phyloP scores from a whole-genome alignment of 140 eudicot genomes.

The Stevia rebaudiana region DNA sequence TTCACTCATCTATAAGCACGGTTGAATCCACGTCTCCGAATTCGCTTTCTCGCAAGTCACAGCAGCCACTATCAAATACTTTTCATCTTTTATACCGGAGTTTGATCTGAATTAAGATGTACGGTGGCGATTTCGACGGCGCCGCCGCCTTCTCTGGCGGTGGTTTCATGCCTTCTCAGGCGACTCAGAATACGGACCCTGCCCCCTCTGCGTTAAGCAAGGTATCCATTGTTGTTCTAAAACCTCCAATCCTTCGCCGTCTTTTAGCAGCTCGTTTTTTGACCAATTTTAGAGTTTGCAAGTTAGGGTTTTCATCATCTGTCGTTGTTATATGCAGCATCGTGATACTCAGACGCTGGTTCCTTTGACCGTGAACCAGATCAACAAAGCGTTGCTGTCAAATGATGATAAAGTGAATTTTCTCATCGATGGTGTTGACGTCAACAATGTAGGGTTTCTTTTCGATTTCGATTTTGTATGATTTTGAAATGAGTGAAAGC shows the following conservation, averaged over 20 bases:
- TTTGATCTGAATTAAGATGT: constrained; percentile 30
- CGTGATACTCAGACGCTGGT: constrained; percentile 54
- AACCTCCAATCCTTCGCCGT: background rate
- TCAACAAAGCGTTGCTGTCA: constrained; percentile 53
- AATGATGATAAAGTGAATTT: constrained; percentile 68
- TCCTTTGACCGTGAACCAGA: constrained; percentile 87
- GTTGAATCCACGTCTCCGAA: background rate
- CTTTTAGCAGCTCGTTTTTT: background rate
- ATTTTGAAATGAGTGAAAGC: background rate
- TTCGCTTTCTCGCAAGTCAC: background rate
- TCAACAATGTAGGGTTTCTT: constrained; percentile 48
- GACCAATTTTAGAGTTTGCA: background rate
- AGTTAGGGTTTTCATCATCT: constrained; percentile 11
- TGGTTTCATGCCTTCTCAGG: constrained; percentile 95
- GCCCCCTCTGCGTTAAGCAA: constrained; percentile 37
- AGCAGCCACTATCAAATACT: background rate
- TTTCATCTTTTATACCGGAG: background rate
- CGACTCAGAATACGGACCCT: constrained; percentile 68
- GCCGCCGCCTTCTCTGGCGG: constrained; percentile 97
- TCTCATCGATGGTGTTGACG: constrained; percentile 75
- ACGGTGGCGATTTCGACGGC: constrained; percentile 66
- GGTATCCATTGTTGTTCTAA: background rate
- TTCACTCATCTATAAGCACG: background rate
- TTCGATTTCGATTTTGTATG: background rate
- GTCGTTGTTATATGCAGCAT: constrained; percentile 40